Base-by-base conservation (phyloP, 352 stramenopile genomes). In the Globisporangium okanoganense region DNA sequence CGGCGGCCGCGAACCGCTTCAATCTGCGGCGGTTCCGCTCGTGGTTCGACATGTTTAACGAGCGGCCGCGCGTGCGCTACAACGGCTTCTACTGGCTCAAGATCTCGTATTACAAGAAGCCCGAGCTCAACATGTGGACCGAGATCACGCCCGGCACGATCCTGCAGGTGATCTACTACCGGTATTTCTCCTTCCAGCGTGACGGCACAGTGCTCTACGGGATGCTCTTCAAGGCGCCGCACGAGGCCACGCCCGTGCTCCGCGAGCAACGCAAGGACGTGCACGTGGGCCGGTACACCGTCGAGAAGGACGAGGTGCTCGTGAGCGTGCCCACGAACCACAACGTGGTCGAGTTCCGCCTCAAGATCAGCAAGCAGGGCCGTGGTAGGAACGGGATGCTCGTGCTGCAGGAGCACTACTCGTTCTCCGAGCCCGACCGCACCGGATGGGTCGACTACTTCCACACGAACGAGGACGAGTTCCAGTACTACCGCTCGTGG, bases 61-160 rank as follows among this genome's bases (percentile, higher is more conserved):
- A 80, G 2, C 61, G 80, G 0, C 84, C 84, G 13, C 84, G 80
- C 12, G 82, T 94, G 67, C 82, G 82, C 33, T 76, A 93, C 74
- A 88, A 89, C 57, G 83, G 84, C 29, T 90, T 91, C 59, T 94
- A 94, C 68, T 86, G 71, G 64, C 78, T 92, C 51, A 79, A 79
- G 50, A 75, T 88, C 14, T 82, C 72, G 61, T 92, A 94, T 71
- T 90, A 91, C 73, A 92, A 94, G 73, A 91, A 88, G 64, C 82
- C 84, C 13, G 82, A 94, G 69, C 68, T 88, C 58, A 94, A 87
- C 67, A 91, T 94, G 82, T 93, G 81, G 82, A 85, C 69, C 29
- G 84, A 93, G 13, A 78, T 89, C 22, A 58, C 66, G 16, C 73
- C 81, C 0, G 79, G 77, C 33, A 87, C 84, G 62, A 90, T 94